Base-by-base conservation (phyloP, 2,329 filamentous ascomycete genomes). In the Phaeosphaeriaceae sp. region DNA sequence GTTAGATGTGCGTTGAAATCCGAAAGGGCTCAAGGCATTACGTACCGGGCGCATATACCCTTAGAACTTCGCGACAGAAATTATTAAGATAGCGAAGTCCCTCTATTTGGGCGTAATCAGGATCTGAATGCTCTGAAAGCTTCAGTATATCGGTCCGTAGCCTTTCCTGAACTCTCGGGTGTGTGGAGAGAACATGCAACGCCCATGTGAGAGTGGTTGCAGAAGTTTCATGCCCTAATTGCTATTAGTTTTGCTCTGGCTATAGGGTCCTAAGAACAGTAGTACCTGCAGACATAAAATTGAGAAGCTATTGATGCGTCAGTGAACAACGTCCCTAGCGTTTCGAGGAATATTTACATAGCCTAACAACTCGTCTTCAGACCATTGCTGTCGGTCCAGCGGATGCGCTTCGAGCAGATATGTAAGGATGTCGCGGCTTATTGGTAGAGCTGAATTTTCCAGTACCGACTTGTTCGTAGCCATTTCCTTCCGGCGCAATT, bases 301-400 rank as follows among this genome's bases (percentile, higher is more conserved):
- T 52, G 1, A 54, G 42, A 18, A 53, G 52, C 48, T 51, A 13
- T 4, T 4, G 8, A 23, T 23, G n/a, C n/a, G n/a, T n/a, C n/a
- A n/a, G n/a, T n/a, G n/a, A n/a, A n/a, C n/a, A n/a, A n/a, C n/a
- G n/a, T n/a, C n/a, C n/a, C n/a, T n/a, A n/a, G n/a, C n/a, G n/a
- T n/a, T n/a, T n/a, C n/a, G n/a, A n/a, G n/a, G 28, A 21, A 33
- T 16, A 34, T 18, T 32, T 50, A 73, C 69, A 58, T 73, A 64
- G 8, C 70, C 72, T n/a, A 74, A 64, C 3, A 76, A 59, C 36
- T 76, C 67, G 46, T 73, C 61, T 42, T 77, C 74, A 3, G 68
- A 67, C 60, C 77, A 78, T 28, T 52, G 64, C n/a, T 70, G 67
- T 3, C 67, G 42, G 12, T 37, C 68, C 39, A 70, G 66, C 45